Evolutionary conservation across 129 eudicot species (phyloP).

Genomic region (Arctium lappa): DNA sequence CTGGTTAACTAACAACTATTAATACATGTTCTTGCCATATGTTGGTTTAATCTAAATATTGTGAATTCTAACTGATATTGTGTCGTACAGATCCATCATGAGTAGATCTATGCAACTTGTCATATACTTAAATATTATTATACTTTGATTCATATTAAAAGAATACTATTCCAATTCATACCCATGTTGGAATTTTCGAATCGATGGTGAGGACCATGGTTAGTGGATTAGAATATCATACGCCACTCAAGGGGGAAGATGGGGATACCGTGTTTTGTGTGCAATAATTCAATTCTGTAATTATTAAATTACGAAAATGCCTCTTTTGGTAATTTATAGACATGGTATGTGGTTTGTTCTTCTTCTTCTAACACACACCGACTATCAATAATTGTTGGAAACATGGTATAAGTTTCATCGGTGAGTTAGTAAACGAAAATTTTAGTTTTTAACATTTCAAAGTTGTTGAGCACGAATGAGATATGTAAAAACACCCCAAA

Average conservation of each 20-base stretch:
- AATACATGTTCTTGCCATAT: too few species aligned
- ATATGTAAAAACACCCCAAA: neutral
- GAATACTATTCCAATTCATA: neutral
- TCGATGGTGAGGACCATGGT: neutral
- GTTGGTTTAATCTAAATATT: neutral
- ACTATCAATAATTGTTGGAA: neutral
- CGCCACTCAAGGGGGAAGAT: neutral
- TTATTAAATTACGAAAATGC: neutral
- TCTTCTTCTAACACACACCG: neutral
- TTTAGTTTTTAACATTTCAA: neutral
- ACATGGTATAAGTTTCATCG: too few species aligned
- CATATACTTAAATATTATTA: too few species aligned
- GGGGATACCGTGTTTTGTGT: neutral
- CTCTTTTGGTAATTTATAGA: neutral
- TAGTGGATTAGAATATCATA: neutral
- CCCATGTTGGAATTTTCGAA: neutral
- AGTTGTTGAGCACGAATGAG: neutral
- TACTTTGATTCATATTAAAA: neutral
- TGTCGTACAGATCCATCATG: neutral
- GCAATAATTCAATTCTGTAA: neutral
- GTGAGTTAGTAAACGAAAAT: neutral
- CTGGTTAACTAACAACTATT: neutral
- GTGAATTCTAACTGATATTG: neutral
- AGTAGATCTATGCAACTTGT: neutral
- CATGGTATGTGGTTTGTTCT: neutral